Base-by-base conservation (phyloP, 2,329 filamentous ascomycete genomes). In the Monosporascus sp. region DNA sequence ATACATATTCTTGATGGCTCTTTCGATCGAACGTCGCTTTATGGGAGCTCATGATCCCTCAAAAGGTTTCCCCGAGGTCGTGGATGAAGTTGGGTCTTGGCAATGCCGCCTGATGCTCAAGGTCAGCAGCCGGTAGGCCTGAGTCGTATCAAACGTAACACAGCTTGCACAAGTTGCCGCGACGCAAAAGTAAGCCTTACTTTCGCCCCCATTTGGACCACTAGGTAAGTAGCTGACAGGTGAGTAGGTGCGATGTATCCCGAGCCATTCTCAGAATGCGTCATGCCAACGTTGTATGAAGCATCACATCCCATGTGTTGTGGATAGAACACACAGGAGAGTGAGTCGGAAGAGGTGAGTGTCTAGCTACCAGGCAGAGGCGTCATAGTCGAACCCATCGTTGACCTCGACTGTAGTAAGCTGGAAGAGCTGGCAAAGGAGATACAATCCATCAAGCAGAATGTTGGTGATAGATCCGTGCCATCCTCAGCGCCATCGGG, bases 361-460 rank as follows among this genome's bases (percentile, higher is more conserved):
- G 37, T 44, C 57, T 49, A 51, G 44, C 50, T 57, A 31, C 53
- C 48, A 48, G 19, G 19, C 43, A 20, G 48, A 36, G 14, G 37
- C 16, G 5, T 9, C 34, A 22, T n/a, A 34, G 27, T 8, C 36
- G 24, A 20, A 22, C 56, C 59, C 11, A 61, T 51, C 34, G n/a
- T 3, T 20, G 20, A 46, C 22, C 11, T 27, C 16, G 37, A 43
- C n/a, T 49, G 48, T 52, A 82, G 80, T 60, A 82, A 83, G 62
- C 69, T 83, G 3, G 80, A 83, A 57, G 75, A 79, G 56, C 69
- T 82, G 5, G 79, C 77, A 49, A 75, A 78, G 55, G 79, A 82
- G 61, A 73, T 82, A n/a, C 75, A 72, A 57, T 77, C 69, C 61
- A 81, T 82, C 61, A 81, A 80, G 59, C 73, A 81, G 58, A 76